Evolutionary conservation across 2,329 filamentous ascomycete genomes (phyloP).

Genomic region (Byssochlamys sp.): DNA sequence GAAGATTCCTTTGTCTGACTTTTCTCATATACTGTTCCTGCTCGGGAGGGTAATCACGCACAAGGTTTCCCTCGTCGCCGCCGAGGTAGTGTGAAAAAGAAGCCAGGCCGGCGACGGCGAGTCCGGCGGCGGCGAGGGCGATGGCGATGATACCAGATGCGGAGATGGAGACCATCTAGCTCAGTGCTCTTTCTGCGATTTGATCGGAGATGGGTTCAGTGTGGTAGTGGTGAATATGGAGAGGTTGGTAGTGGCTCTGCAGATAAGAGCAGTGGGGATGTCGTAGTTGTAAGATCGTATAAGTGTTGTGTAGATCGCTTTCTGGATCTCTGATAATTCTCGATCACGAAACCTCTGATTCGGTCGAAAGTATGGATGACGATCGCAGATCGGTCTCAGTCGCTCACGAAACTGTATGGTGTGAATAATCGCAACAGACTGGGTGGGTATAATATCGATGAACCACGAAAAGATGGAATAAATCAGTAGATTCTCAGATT

Average conservation of each 20-base stretch:
- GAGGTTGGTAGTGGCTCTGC: background rate
- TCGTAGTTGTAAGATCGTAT: background rate
- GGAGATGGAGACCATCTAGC: conserved; percentile 2
- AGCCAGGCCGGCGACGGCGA: conserved; percentile 5
- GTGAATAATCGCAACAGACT: background rate
- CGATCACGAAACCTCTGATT: background rate
- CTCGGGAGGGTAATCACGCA: background rate
- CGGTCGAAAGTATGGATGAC: too few relatives aligned
- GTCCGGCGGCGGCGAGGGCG: conserved; percentile 3
- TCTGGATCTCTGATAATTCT: background rate
- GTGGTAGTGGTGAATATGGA: background rate
- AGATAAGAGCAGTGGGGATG: background rate
- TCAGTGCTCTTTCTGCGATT: too few relatives aligned
- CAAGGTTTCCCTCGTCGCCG: background rate
- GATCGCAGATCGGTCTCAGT: too few relatives aligned
- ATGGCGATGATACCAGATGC: conserved; percentile 7
- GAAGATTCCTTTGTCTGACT: conserved; percentile 4
- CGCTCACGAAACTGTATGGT: background rate
- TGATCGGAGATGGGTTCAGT: background rate
- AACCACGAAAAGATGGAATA: too few relatives aligned
- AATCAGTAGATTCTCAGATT: background rate
- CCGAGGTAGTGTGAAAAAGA: conserved; percentile 5
- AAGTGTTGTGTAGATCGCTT: background rate
- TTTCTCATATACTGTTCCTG: conserved; percentile 7
- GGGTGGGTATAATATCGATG: background rate